These are phyloP conservation scores for Glycine soja DNA, from an alignment of 306 rosid genomes.

Conservation along the genomic window DNA sequence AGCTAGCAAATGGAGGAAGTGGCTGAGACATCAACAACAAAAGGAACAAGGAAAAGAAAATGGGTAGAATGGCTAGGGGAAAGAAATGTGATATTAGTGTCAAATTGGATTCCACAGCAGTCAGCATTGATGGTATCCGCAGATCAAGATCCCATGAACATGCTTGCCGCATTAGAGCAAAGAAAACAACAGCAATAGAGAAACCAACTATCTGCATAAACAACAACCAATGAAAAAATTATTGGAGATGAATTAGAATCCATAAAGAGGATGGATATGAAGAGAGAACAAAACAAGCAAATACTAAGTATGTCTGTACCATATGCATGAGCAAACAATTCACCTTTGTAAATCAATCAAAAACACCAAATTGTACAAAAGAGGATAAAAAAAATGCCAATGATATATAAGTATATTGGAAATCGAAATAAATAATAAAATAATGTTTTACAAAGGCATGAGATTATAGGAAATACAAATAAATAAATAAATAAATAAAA, in stretches of 20 bases:
- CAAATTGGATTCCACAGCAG: slow-evolving; percentile 83
- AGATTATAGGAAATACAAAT: not conserved
- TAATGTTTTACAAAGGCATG: too few relatives aligned
- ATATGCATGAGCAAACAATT: slow-evolving; percentile 29
- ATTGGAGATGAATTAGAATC: slow-evolving; percentile 5
- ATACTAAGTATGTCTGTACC: slow-evolving; percentile 20
- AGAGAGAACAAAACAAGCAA: slow-evolving; percentile 36
- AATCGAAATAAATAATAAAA: too few relatives aligned
- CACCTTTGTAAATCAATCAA: slow-evolving; percentile 16
- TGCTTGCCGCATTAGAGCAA: slow-evolving; percentile 92
- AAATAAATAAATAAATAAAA: slow-evolving; percentile 23
- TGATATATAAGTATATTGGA: slow-evolving; percentile 1
- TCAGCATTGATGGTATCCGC: slow-evolving; percentile 81
- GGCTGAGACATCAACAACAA: slow-evolving; percentile 71
- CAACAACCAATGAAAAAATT: slow-evolving; percentile 42
- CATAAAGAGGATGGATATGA: slow-evolving; percentile 36
- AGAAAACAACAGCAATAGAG: slow-evolving; percentile 77
- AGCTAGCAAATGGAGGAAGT: slow-evolving; percentile 73
- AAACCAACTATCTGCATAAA: slow-evolving; percentile 90
- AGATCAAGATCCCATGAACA: slow-evolving; percentile 80
- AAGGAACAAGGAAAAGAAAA: slow-evolving; percentile 68
- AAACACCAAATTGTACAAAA: not conserved
- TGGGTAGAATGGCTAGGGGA: slow-evolving; percentile 72
- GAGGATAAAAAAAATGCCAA: slow-evolving; percentile 16
- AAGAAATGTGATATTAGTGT: slow-evolving; percentile 69